These are phyloP conservation scores for Solanum chaucha DNA, from an alignment of 257 asterid genomes.

Conservation along the genomic window DNA sequence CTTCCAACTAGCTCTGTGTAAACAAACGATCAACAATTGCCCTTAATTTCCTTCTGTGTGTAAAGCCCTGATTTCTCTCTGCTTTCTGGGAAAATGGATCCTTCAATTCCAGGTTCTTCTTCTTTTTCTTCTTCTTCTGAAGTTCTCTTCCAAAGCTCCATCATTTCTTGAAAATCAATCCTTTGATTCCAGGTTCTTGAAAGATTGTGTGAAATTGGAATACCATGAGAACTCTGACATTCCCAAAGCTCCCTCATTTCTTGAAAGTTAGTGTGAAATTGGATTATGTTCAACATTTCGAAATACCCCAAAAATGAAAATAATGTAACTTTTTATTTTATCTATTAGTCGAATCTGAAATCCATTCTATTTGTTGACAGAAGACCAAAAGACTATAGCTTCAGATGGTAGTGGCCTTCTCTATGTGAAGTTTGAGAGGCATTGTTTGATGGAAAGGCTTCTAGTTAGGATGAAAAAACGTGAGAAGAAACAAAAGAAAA, in stretches of 20 bases:
- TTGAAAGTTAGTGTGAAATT: not conserved
- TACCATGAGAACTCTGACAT: not conserved
- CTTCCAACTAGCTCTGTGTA: not conserved
- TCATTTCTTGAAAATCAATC: not conserved
- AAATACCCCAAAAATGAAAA: not conserved
- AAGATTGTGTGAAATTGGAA: not conserved
- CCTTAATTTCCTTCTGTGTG: not conserved
- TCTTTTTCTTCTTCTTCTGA: not conserved
- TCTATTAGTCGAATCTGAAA: not conserved
- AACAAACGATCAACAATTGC: not conserved
- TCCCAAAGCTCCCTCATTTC: not conserved
- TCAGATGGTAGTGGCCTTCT: not conserved
- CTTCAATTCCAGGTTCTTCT: not conserved
- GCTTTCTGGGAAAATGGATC: not conserved
- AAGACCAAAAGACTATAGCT: not conserved
- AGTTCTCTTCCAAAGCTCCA: not conserved
- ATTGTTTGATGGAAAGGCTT: not conserved
- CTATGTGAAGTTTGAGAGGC: not conserved
- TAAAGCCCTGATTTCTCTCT: not conserved
- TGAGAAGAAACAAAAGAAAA: slow-evolving; percentile 25
- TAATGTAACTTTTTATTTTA: not conserved
- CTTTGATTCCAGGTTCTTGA: not conserved
- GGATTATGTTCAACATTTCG: not conserved
- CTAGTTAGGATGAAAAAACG: slow-evolving; percentile 18
- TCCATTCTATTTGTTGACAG: not conserved